Evolutionary conservation across 441 rosid genomes (phyloP).

Genomic region (Corymbia calophylla): DNA sequence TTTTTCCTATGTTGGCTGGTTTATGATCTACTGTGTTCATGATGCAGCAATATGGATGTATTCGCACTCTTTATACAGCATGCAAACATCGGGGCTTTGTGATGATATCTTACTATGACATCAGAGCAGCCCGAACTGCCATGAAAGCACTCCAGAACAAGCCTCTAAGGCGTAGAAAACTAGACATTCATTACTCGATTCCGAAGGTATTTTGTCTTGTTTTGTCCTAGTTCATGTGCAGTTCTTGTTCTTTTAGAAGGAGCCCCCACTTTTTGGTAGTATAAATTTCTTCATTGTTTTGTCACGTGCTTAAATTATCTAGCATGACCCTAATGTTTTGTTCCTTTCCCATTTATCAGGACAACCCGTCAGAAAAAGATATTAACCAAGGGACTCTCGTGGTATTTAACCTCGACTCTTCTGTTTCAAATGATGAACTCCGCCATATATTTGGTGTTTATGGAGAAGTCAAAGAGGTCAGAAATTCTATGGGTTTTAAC

Average conservation of each 20-base stretch:
- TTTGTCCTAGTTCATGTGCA: neutral
- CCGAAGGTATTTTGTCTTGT: constrained; percentile 32
- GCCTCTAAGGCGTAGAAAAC: constrained; percentile 33
- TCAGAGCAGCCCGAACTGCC: constrained; percentile 49
- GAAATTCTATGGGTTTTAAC: neutral
- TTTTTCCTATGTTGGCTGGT: neutral
- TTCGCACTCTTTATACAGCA: constrained; percentile 38
- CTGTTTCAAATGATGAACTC: constrained; percentile 49
- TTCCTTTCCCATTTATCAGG: constrained; percentile 23
- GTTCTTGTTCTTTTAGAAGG: neutral
- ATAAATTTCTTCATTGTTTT: neutral
- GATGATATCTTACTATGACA: constrained; percentile 56
- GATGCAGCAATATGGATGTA: constrained; percentile 52
- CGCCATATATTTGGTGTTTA: constrained; percentile 36
- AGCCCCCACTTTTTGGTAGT: neutral
- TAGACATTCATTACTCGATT: constrained; percentile 52
- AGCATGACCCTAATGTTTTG: neutral
- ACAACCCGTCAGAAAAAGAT: constrained; percentile 43
- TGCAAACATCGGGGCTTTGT: constrained; percentile 61
- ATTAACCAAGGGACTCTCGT: constrained; percentile 45
- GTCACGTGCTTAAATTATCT: neutral
- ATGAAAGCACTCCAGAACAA: constrained; percentile 46
- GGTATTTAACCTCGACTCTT: constrained; percentile 37
- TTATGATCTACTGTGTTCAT: neutral
- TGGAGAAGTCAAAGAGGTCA: constrained; percentile 59